Conservation (phyloP, 345 rosid genomes). For the Hypericum perforatum region DNA sequence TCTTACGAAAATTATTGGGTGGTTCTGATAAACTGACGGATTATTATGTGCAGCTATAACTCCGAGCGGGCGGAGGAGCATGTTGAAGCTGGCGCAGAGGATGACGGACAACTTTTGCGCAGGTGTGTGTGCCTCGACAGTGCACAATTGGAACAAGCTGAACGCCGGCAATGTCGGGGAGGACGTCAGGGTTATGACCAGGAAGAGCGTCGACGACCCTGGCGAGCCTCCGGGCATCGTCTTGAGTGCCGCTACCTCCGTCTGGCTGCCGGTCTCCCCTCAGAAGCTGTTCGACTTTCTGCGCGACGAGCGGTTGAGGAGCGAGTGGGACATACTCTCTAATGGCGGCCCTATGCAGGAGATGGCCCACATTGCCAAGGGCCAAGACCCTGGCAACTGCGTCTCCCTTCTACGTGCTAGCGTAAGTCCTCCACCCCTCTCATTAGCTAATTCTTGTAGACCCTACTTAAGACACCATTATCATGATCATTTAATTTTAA, state of each 20-base stretch:
- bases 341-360: slow-evolving; percentile 97
- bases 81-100: slow-evolving; percentile 82
- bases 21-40: not conserved
- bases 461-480: slow-evolving; percentile 2
- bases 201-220: slow-evolving; percentile 73
- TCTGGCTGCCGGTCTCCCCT: slow-evolving; percentile 79
- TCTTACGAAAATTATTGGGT: not conserved
- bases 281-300: slow-evolving; percentile 73
- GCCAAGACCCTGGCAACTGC: slow-evolving; percentile 91
- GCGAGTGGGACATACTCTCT: slow-evolving; percentile 97
- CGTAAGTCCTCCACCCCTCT: slow-evolving; percentile 21
- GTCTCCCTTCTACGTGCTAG: slow-evolving; percentile 88
- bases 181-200: slow-evolving; percentile 82
- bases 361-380: slow-evolving; percentile 92
- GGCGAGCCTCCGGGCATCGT: slow-evolving; percentile 96
- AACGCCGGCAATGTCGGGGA: slow-evolving; percentile 60
- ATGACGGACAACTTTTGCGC: slow-evolving; percentile 96
- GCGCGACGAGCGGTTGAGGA: slow-evolving; percentile 67
- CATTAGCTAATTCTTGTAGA: not conserved
- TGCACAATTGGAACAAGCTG: slow-evolving; percentile 82
- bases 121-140: slow-evolving; percentile 81
- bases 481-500: not conserved
- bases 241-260: slow-evolving; percentile 84
- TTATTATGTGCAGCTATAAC: slow-evolving; percentile 31
- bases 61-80: slow-evolving; percentile 70